phyloP scores from a whole-genome alignment of 1,139 yeast species.

The Arxiozyma slooffiae region DNA sequence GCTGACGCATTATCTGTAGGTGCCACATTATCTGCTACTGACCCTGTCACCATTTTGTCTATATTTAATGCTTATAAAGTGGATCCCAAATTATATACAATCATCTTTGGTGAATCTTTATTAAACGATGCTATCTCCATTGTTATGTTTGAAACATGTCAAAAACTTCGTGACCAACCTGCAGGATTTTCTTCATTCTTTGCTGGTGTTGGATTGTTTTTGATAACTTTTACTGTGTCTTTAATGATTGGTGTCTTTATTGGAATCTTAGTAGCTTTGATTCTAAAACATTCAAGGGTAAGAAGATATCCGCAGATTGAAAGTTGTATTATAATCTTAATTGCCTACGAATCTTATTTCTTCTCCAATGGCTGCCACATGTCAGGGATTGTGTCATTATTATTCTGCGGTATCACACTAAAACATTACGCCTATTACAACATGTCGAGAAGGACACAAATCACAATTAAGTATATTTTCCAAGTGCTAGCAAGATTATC shows the following conservation, averaged over 20 bases:
- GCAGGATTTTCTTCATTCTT: conserved; percentile 70
- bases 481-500: conserved; percentile 89
- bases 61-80: conserved; percentile 96
- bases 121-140: conserved; percentile 96
- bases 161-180: conserved; percentile 81
- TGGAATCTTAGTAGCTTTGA: conserved; percentile 81
- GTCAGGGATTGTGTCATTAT: conserved; percentile 94
- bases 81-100: conserved; percentile 92
- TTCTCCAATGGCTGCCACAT: conserved; percentile 98
- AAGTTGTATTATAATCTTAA: conserved; percentile 78
- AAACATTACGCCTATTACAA: conserved; percentile 95
- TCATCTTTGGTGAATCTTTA: conserved; percentile 91
- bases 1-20: conserved; percentile 96
- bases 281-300: conserved; percentile 84
- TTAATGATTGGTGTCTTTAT: conserved; percentile 79
- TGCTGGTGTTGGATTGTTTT: conserved; percentile 87
- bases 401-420: conserved; percentile 92
- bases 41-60: conserved; percentile 93
- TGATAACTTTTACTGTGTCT: conserved; percentile 91
- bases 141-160: conserved; percentile 98
- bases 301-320: conserved; percentile 94
- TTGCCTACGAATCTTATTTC: conserved; percentile 93
- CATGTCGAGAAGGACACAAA: conserved; percentile 95
- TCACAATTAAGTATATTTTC: conserved; percentile 89
- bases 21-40: conserved; percentile 95